These are phyloP conservation scores for Apiospora malaysiana DNA, from an alignment of 2,329 filamentous ascomycete species.

Conservation along the genomic window DNA sequence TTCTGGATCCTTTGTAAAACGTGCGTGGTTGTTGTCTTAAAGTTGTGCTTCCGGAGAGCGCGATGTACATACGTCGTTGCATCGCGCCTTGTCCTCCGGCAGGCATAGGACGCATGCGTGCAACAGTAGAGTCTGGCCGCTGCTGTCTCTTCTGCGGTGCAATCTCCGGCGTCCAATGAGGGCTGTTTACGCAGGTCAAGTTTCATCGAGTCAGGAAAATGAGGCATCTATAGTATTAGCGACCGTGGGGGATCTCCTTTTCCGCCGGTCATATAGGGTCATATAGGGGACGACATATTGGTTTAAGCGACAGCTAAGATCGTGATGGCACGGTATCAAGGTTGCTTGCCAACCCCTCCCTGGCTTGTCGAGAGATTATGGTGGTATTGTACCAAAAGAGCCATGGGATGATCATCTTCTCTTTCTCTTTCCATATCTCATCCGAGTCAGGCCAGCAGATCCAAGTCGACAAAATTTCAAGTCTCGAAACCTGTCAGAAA, in stretches of 20 bases:
- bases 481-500: not conserved
- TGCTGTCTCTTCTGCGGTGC: not conserved
- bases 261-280: not conserved
- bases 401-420: not conserved
- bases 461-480: not conserved
- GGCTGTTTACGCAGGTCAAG: not conserved
- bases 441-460: not conserved
- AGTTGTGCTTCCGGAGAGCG: not conserved
- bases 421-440: not conserved
- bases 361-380: not conserved
- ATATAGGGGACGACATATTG: not conserved
- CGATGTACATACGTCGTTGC: conserved; percentile 4
- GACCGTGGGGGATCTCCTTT: not conserved
- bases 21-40: conserved; percentile 1
- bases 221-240: not conserved
- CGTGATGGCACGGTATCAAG: not conserved
- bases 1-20: not conserved
- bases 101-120: not conserved
- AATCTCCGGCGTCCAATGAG: conserved; percentile 6
- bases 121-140: not conserved
- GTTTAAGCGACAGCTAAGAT: not conserved
- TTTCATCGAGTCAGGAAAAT: not conserved
- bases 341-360: not conserved
- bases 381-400: not conserved
- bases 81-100: not conserved